These are phyloP conservation scores for Salvia splendens DNA, from an alignment of 257 asterid genomes.

Conservation along the genomic window DNA sequence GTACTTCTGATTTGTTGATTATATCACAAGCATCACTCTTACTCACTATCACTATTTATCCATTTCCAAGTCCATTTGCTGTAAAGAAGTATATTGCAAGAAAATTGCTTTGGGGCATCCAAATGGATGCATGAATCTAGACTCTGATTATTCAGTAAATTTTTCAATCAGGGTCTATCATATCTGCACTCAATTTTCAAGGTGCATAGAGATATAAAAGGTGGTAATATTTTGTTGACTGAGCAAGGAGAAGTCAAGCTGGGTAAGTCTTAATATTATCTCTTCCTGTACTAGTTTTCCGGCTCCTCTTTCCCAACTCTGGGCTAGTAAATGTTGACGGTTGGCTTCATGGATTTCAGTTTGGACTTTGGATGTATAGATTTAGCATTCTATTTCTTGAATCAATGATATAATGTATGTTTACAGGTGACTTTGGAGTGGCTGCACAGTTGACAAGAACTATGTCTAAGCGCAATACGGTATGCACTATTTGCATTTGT, in stretches of 20 bases:
- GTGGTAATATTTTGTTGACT: slow-evolving; percentile 92
- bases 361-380: slow-evolving; percentile 22
- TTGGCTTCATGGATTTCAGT: slow-evolving; percentile 21
- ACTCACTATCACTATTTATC: not conserved
- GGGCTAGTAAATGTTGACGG: slow-evolving; percentile 19
- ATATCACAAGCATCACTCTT: slow-evolving; percentile 4
- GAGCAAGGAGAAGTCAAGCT: slow-evolving; percentile 98
- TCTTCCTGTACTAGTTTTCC: slow-evolving; percentile 20
- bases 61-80: slow-evolving; percentile 17
- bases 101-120: slow-evolving; percentile 12
- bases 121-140: slow-evolving; percentile 23
- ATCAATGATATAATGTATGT: not conserved
- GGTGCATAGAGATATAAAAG: slow-evolving; percentile 99
- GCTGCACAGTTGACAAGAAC: slow-evolving; percentile 99
- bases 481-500: slow-evolving; percentile 31
- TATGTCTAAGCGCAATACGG: slow-evolving; percentile 99
- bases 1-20: slow-evolving; percentile 44
- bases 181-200: slow-evolving; percentile 97
- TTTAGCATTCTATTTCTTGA: not conserved
- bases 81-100: slow-evolving; percentile 14
- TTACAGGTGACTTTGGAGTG: slow-evolving; percentile 98
- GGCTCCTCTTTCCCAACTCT: slow-evolving; percentile 23
- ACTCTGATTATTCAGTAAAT: slow-evolving; percentile 27
- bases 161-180: slow-evolving; percentile 73
- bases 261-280: slow-evolving; percentile 60